Conservation (phyloP, 768 basidiomycete species). For the Rhodotorula babjevae region DNA sequence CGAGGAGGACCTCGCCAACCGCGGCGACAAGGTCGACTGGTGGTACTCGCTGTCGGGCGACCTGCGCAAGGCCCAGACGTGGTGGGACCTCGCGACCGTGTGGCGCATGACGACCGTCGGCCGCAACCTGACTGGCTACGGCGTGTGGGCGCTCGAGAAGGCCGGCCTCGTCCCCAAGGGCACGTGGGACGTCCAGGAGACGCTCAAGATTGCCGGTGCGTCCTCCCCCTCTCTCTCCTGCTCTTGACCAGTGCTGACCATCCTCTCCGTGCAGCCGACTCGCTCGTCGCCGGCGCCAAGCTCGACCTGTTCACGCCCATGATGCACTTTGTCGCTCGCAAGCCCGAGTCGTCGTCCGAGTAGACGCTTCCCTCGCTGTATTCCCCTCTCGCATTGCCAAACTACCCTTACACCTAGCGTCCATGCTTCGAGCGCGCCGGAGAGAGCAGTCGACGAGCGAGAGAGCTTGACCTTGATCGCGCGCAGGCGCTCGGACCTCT, state of each 20-base stretch:
- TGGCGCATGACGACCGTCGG: slow-evolving; percentile 86
- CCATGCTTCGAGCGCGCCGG: too few species aligned
- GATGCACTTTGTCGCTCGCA: slow-evolving; percentile 35
- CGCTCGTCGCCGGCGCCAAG: slow-evolving; percentile 78
- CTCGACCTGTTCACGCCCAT: slow-evolving; percentile 54
- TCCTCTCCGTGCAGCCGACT: slow-evolving; percentile 49
- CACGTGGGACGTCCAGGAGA: slow-evolving; percentile 82
- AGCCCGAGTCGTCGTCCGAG: slow-evolving; percentile 8
- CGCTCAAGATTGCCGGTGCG: slow-evolving; percentile 64
- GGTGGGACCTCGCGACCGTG: slow-evolving; percentile 82
- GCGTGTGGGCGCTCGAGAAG: slow-evolving; percentile 69
- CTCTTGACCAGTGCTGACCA: neutral
- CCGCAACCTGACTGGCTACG: slow-evolving; percentile 73
- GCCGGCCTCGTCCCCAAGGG: slow-evolving; percentile 82
- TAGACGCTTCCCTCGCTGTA: neutral
- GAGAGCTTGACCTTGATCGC: too few species aligned
- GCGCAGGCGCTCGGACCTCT: too few species aligned
- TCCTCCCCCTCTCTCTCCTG: neutral
- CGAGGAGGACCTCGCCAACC: slow-evolving; percentile 90
- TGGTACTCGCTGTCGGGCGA: slow-evolving; percentile 97
- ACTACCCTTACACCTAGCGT: too few species aligned
- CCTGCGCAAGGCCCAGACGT: slow-evolving; percentile 81
- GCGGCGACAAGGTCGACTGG: slow-evolving; percentile 64
- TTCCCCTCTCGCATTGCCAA: neutral
- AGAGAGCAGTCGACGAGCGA: too few species aligned